Evolutionary conservation across 2,329 filamentous ascomycete species (phyloP), one percentile per base, ranked within the genome.

Genomic region (Didymella segeticola): DNA sequence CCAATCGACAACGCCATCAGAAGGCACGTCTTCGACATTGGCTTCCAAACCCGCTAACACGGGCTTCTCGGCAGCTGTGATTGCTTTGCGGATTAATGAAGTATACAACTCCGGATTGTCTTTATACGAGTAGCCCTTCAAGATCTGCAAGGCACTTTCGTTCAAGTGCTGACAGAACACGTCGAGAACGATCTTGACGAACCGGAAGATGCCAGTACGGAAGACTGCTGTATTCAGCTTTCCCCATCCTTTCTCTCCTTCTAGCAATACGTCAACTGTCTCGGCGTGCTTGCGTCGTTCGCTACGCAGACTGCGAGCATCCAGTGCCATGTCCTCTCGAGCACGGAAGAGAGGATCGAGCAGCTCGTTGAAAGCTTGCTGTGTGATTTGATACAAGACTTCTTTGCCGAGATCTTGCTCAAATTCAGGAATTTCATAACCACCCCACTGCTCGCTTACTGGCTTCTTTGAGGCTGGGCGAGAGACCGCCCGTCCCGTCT

Each of bases 321-420:
- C 82, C 54, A 95, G 67, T 77, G 91, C 87, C 15, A 90, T 73
- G 58, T 93, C 87, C 73, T 98, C 93, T 60, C 89, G 88, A 4
- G 83, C 80, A 62, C 89, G 89, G 78, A 99, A 99, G 0, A 99
- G 81, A 1, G 87, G 83, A 68, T 98, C 91, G 0, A 99, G 83
- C 2, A 98, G 80, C 75, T 98, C 92, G 67, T 98, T 97, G 77
- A 96, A 91, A 0, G 91, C 89, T 73, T 96, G 89, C 73, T 97
- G 92, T 0, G 91, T 92, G 26, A 96, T 87, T 71, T 96, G 90
- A 68, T 96, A 97, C 1, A 98, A 79, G 4, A 97, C 89, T 69
- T 98, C 91, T 63, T 89, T 91, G 30, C 91, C 91, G 5, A 91
- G 87, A 71, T 96, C 92, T 54, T 83, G 84, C 72, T 96, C 92